A percentile compares a stretch with the other conserved stretches of the same genome.
phyloP scores from a whole-genome alignment of 225 moss, liverwort and hornwort species.

The Sphagnum contortum region DNA sequence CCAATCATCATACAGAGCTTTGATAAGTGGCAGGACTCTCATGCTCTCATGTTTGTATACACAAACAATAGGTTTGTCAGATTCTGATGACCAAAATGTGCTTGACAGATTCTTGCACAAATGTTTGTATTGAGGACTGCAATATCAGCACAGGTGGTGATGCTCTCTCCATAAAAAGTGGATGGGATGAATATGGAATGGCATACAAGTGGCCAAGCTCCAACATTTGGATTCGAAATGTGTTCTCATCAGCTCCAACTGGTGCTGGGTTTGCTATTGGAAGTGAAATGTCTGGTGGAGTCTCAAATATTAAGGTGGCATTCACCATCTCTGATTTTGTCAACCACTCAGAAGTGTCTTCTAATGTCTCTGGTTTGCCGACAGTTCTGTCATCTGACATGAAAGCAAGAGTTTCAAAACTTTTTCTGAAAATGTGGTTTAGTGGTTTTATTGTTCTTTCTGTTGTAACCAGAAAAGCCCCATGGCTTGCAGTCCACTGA shows the following conservation, averaged over 20 bases:
- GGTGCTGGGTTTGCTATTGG: constrained; percentile 91
- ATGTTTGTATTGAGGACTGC: constrained; percentile 92
- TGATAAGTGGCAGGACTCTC: neutral
- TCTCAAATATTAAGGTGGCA: constrained; percentile 67
- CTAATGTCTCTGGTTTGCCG: too few relatives aligned
- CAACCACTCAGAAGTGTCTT: too few relatives aligned
- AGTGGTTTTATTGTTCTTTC: too few relatives aligned
- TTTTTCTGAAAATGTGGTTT: too few relatives aligned
- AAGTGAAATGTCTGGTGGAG: constrained; percentile 98
- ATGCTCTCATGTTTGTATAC: too few relatives aligned
- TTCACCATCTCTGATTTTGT: too few relatives aligned
- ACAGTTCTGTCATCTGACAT: too few relatives aligned
- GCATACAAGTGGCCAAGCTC: constrained; percentile 69
- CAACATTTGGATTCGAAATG: constrained; percentile 55
- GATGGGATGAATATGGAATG: constrained; percentile 95
- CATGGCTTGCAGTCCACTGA: too few relatives aligned
- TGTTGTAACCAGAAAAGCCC: too few relatives aligned
- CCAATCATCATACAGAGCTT: neutral
- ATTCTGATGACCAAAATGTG: too few relatives aligned
- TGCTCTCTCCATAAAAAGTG: constrained; percentile 93
- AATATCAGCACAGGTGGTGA: constrained; percentile 92
- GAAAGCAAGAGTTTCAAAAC: too few relatives aligned
- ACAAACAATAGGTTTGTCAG: too few relatives aligned
- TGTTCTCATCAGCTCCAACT: constrained; percentile 45
- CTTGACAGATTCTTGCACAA: constrained; percentile 57